A percentile compares a stretch with the other conserved stretches of the same genome.
Conservation (phyloP, 257 asterid species). For the Salvia miltiorrhiza region DNA sequence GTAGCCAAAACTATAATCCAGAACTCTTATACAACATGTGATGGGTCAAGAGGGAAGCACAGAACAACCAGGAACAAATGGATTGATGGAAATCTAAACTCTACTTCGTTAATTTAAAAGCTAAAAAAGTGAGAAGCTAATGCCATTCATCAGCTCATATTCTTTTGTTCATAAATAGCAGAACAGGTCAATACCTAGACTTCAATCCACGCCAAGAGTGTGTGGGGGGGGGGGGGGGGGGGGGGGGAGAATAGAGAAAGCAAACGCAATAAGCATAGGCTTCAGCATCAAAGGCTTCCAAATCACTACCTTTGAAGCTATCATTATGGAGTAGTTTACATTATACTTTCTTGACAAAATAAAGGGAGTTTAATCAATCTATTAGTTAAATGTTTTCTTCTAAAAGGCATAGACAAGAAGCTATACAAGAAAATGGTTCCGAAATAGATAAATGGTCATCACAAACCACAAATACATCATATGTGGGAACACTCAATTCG, state of each 20-base stretch:
- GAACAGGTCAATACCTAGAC: not conserved
- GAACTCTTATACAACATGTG: too few relatives aligned
- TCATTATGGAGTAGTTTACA: not conserved
- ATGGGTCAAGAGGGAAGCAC: too few relatives aligned
- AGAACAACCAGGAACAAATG: too few relatives aligned
- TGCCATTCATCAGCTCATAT: not conserved
- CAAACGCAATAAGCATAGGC: not conserved
- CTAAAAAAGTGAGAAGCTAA: not conserved
- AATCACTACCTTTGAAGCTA: not conserved
- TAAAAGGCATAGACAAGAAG: not conserved
- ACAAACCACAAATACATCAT: not conserved
- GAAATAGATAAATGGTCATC: not conserved
- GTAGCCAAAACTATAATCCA: not conserved
- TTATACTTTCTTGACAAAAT: not conserved
- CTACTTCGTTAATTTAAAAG: not conserved
- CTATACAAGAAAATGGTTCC: not conserved
- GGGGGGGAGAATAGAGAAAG: not conserved
- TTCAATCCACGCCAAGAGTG: slow-evolving; percentile 1
- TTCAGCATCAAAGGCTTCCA: not conserved
- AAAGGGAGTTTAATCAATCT: not conserved
- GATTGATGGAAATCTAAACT: not conserved
- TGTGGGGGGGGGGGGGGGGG: too few relatives aligned
- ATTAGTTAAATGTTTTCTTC: not conserved
- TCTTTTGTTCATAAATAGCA: too few relatives aligned
- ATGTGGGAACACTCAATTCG: not conserved